Conservation (phyloP, 306 rosid species). For the Vachellia collinsii region DNA sequence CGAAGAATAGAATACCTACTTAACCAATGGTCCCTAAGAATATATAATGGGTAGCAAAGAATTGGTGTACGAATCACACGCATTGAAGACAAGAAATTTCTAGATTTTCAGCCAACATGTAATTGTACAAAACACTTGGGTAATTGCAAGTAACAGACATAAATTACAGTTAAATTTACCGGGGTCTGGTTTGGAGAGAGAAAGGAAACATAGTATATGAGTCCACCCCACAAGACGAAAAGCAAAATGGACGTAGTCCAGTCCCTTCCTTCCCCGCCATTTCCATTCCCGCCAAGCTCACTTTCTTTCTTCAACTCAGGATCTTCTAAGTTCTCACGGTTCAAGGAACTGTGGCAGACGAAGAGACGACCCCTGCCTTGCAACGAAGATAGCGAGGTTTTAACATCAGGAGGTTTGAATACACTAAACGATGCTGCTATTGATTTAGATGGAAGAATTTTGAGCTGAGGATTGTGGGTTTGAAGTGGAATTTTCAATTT, state of each 20-base stretch:
- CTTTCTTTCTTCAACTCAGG: slow-evolving; percentile 42
- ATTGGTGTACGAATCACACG: not conserved
- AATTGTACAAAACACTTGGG: not conserved
- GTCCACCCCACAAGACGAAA: slow-evolving; percentile 71
- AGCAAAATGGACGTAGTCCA: slow-evolving; percentile 89
- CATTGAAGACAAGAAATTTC: too few species aligned
- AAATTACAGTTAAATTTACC: slow-evolving; percentile 42
- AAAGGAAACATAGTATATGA: slow-evolving; percentile 69
- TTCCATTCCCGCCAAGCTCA: slow-evolving; percentile 39
- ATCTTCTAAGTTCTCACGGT: slow-evolving; percentile 45
- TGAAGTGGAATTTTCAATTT: slow-evolving; percentile 40
- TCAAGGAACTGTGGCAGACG: slow-evolving; percentile 45
- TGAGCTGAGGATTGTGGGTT: slow-evolving; percentile 36
- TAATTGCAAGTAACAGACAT: not conserved
- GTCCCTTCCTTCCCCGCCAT: slow-evolving; percentile 56
- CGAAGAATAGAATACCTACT: not conserved
- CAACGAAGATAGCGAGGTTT: slow-evolving; percentile 27
- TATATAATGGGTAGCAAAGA: not conserved
- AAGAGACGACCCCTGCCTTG: slow-evolving; percentile 37
- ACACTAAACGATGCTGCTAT: slow-evolving; percentile 10
- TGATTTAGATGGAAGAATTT: slow-evolving; percentile 7
- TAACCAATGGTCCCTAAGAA: not conserved
- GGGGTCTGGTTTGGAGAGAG: slow-evolving; percentile 92
- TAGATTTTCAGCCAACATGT: not conserved
- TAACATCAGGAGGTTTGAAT: slow-evolving; percentile 21